Conservation (phyloP, 192 early-diverging fungal genomes). For the Linnemannia zychae region DNA sequence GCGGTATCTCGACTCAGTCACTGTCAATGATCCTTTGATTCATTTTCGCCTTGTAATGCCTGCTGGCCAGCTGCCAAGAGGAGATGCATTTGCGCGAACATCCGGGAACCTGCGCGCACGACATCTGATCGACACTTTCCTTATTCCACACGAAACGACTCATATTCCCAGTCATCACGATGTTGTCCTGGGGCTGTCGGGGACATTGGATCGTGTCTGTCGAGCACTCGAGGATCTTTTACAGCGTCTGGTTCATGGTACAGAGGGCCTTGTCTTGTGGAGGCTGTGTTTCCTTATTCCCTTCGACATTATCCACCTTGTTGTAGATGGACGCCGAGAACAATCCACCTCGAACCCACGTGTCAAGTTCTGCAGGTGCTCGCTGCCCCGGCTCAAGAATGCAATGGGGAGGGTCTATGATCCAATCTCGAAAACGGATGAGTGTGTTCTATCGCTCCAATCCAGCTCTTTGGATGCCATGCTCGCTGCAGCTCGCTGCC, state of each 20-base stretch:
- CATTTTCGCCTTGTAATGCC: conserved; percentile 29
- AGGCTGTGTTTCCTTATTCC: conserved; percentile 20
- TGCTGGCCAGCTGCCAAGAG: conserved; percentile 32
- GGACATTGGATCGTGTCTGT: conserved; percentile 21
- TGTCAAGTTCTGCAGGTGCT: not conserved
- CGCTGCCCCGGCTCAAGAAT: conserved; percentile 6
- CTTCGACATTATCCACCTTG: not conserved
- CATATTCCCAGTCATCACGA: conserved; percentile 3
- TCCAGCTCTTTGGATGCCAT: conserved; percentile 17
- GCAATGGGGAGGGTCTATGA: conserved; percentile 14
- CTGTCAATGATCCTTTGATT: not conserved
- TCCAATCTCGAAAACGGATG: conserved; percentile 9
- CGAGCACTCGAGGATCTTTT: conserved; percentile 19
- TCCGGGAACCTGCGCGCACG: not conserved
- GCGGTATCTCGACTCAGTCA: conserved; percentile 9
- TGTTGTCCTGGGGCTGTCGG: conserved; percentile 30
- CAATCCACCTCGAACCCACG: not conserved
- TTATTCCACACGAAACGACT: conserved; percentile 28
- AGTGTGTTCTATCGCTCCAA: conserved; percentile 19
- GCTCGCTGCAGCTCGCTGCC: conserved; percentile 2
- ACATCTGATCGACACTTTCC: conserved; percentile 29
- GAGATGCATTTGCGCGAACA: conserved; percentile 13
- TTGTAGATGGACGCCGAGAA: not conserved
- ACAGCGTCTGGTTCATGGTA: not conserved
- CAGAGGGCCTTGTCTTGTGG: conserved; percentile 8